Conservation (phyloP, 2,329 filamentous ascomycete genomes). For the Nectriaceae sp. region DNA sequence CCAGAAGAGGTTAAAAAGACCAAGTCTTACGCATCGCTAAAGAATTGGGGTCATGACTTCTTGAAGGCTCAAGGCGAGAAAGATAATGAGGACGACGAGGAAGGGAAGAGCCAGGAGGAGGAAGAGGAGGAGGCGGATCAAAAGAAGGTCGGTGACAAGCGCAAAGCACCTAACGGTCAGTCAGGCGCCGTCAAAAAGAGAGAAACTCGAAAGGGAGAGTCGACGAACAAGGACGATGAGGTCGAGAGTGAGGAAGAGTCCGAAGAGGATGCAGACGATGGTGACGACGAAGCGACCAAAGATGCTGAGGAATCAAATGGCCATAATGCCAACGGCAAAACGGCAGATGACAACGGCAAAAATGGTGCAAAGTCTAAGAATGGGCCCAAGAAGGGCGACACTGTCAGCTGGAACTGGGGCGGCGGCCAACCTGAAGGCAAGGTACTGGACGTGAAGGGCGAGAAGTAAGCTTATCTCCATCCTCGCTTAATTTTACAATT, state of each 20-base stretch:
- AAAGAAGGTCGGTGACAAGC: constrained; percentile 27
- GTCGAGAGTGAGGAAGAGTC: constrained; percentile 16
- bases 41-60: constrained; percentile 63
- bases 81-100: constrained; percentile 6
- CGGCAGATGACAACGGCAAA: constrained; percentile 2
- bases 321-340: background rate
- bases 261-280: constrained; percentile 5
- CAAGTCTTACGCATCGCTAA: constrained; percentile 59
- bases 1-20: constrained; percentile 46
- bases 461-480: constrained; percentile 34
- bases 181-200: constrained; percentile 34
- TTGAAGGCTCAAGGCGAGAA: constrained; percentile 40
- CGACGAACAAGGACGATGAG: constrained; percentile 16
- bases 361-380: constrained; percentile 26
- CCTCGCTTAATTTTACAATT: too few relatives aligned
- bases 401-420: constrained; percentile 50
- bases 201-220: constrained; percentile 28
- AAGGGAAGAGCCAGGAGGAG: constrained; percentile 4
- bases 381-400: constrained; percentile 42
- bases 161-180: constrained; percentile 23
- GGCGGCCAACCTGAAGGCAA: constrained; percentile 44
- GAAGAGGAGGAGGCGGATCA: constrained; percentile 1
- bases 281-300: background rate
- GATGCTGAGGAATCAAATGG: background rate
- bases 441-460: constrained; percentile 45